Base-by-base conservation (phyloP, 345 rosid species). In the Eutrema japonicum region DNA sequence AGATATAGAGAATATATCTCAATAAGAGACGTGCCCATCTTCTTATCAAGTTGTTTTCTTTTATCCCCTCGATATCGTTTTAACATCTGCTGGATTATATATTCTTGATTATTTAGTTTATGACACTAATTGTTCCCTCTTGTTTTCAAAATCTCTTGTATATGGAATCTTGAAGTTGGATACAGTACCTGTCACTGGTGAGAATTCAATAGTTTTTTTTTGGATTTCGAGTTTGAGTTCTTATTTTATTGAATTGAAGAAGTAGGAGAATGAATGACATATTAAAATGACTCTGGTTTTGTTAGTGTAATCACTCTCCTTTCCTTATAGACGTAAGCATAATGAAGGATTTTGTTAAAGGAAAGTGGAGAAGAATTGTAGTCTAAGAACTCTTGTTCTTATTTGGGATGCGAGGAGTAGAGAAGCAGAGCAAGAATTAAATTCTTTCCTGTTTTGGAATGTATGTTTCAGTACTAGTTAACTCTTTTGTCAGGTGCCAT, bases 101-200 rank as follows among this genome's bases (percentile, higher is more conserved):
- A 18, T 12, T 13, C 6, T 66, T 30, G 4, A 10, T 48, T 16
- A 4, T 68, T 27, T 61, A 10, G 37, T 33, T 76, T 53, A 7
- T 41, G 41, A 22, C 2, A 52, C 77, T 51, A 49, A 75, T 71
- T 18, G 30, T 59, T 59, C 38, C 47, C 64, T 42, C 56, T 80
- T 51, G 43, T 75, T 75, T 59, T 57, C 30, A 10, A 38, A 66
- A 49, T 78, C 63, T 32, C 48, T 76, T 82, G 51, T 54, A 8
- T 56, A 11, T 68, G 78, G 75, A 41, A 43, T 74, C 79, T 80
- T 71, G 79, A 91, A 94, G 97, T 94, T 79, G 97, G 98, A 79
- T 94, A 91, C 89, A 91, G 96, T 85, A 94, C 97, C 35, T 91
- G 97, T 75, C 98, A 94, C 80, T 94, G 98, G 97, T 94, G 82